Conservation (phyloP, 1,284 basidiomycete genomes). For the Golubevia sp. region DNA sequence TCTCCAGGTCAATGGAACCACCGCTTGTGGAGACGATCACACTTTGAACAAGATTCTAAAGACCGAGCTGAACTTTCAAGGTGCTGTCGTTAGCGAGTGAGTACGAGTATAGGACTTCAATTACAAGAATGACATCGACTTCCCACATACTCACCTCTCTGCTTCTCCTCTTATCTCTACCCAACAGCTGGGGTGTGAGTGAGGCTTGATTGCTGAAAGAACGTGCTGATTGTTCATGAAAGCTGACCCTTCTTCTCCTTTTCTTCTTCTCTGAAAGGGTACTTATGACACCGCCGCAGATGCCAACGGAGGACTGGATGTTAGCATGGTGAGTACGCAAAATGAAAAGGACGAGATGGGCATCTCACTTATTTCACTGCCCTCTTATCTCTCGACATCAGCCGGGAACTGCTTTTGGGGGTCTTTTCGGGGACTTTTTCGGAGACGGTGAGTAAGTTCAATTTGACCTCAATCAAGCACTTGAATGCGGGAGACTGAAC, state of each 20-base stretch:
- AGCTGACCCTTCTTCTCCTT: neutral
- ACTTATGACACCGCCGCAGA: constrained; percentile 33
- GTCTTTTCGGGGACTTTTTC: constrained; percentile 64
- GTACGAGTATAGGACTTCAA: constrained; percentile 24
- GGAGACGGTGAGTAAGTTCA: constrained; percentile 41
- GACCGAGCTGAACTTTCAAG: constrained; percentile 26
- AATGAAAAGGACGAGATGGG: constrained; percentile 17
- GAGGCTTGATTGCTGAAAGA: neutral
- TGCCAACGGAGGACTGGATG: constrained; percentile 46
- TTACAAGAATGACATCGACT: constrained; percentile 21
- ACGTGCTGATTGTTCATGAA: neutral
- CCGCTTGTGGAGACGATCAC: constrained; percentile 14
- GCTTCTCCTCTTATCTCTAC: neutral
- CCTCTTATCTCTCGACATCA: neutral
- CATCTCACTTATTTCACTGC: constrained; percentile 4
- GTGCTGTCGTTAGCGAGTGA: constrained; percentile 62
- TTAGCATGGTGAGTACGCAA: constrained; percentile 40
- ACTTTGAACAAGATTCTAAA: constrained; percentile 28
- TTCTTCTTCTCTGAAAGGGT: constrained; percentile 8
- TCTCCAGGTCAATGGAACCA: neutral
- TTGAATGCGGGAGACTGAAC: too few species aligned
- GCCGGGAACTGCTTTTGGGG: constrained; percentile 14
- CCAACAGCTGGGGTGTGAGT: neutral
- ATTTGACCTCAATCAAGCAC: neutral
- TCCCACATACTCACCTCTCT: constrained; percentile 4